Evolutionary conservation across 306 rosid genomes (phyloP).

Genomic region (Dalbergia cultrata): DNA sequence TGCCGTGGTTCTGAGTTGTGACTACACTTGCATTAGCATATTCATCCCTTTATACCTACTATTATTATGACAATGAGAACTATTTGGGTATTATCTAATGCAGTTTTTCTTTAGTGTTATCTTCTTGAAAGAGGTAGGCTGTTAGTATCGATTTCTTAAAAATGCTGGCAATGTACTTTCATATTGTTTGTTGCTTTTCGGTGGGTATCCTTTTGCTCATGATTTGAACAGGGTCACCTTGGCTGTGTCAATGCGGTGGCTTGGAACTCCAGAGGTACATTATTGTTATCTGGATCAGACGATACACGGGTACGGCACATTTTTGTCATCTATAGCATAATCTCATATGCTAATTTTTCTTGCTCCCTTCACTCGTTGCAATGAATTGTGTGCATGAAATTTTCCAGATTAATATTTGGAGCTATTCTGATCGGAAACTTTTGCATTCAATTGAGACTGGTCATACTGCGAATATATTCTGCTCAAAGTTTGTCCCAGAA

Average conservation of each 20-base stretch:
- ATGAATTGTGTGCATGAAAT: constrained; percentile 38
- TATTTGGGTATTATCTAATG: background rate
- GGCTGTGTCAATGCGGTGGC: constrained; percentile 96
- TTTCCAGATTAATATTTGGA: constrained; percentile 94
- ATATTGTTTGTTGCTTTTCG: constrained; percentile 23
- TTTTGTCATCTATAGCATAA: background rate
- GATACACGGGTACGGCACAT: constrained; percentile 76
- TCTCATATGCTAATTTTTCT: constrained; percentile 12
- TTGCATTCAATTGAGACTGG: constrained; percentile 92
- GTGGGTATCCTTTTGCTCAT: constrained; percentile 33
- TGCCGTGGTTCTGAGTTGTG: constrained; percentile 19
- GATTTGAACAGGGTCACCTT: constrained; percentile 75
- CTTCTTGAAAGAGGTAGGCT: background rate
- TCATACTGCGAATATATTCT: constrained; percentile 92
- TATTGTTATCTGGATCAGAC: constrained; percentile 96
- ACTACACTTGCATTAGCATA: background rate
- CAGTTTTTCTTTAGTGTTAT: background rate
- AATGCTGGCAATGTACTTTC: background rate
- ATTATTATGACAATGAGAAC: background rate
- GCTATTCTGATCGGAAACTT: constrained; percentile 68
- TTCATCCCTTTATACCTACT: background rate
- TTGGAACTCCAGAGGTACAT: constrained; percentile 91
- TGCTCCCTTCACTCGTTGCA: background rate
- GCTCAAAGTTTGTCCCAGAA: constrained; percentile 95
- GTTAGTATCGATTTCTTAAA: background rate